Conservation (phyloP, 2,329 filamentous ascomycete species). For the Chrysoporthe austroafricana region DNA sequence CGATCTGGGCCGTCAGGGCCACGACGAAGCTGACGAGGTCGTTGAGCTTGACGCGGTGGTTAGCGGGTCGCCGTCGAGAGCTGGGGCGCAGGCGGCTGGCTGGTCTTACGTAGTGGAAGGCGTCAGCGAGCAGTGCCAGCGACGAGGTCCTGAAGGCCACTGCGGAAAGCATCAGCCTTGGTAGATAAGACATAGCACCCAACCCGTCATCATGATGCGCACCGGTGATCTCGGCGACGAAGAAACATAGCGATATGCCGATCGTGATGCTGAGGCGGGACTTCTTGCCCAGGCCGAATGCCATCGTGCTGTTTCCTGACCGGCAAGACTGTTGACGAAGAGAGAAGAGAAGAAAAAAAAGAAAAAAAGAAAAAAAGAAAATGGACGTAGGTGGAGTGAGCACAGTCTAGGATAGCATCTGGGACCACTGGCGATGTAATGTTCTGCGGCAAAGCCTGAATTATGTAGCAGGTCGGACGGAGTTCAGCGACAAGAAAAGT, state of each 20-base stretch:
- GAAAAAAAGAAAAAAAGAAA: no score
- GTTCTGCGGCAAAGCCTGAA: no score
- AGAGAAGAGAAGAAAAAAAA: no score
- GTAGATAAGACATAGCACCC: no score
- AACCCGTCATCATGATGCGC: slow-evolving; percentile 24
- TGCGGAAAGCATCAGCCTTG: slow-evolving; percentile 33
- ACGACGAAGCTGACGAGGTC: slow-evolving; percentile 72
- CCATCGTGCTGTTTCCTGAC: slow-evolving; percentile 38
- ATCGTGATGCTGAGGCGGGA: slow-evolving; percentile 53
- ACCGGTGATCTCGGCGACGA: slow-evolving; percentile 56
- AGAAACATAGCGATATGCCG: slow-evolving; percentile 54
- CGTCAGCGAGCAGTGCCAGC: slow-evolving; percentile 74
- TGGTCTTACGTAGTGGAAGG: slow-evolving; percentile 71
- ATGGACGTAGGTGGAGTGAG: no score
- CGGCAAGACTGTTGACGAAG: not conserved
- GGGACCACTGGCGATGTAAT: no score
- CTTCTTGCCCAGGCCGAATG: slow-evolving; percentile 44
- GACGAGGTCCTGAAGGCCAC: slow-evolving; percentile 73
- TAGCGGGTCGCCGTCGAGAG: not conserved
- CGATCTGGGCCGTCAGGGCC: slow-evolving; percentile 66
- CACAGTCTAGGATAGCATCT: no score
- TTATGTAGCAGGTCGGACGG: not conserved
- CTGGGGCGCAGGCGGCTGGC: slow-evolving; percentile 4
- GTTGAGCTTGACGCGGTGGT: slow-evolving; percentile 56
- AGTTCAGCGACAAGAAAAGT: not conserved